phyloP scores from a whole-genome alignment of 2,329 filamentous ascomycete species.

The Botrytis aclada region DNA sequence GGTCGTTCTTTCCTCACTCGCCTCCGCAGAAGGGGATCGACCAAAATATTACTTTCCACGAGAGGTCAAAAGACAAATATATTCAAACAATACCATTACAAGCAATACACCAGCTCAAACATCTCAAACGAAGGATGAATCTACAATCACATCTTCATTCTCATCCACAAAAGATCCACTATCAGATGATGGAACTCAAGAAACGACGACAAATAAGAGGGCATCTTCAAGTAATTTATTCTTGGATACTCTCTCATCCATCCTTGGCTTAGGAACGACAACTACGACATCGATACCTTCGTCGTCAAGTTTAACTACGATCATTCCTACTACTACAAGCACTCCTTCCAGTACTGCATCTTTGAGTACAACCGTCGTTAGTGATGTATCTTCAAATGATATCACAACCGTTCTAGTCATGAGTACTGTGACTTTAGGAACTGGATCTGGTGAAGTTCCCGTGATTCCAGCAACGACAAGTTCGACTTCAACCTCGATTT shows the following conservation, averaged over 20 bases:
- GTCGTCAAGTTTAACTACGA: not conserved
- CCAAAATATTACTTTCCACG: slow-evolving; percentile 58
- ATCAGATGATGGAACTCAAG: slow-evolving; percentile 18
- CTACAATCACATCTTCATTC: slow-evolving; percentile 14
- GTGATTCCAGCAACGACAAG: not conserved
- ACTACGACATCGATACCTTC: not conserved
- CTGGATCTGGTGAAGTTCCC: not conserved
- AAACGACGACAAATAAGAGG: not conserved
- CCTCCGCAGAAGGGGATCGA: slow-evolving; percentile 44
- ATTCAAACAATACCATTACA: slow-evolving; percentile 30
- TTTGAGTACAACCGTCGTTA: not conserved
- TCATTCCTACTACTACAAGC: not conserved
- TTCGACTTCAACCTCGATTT: not conserved
- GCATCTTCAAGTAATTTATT: not conserved
- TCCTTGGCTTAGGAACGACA: not conserved
- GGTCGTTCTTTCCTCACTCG: slow-evolving; percentile 47
- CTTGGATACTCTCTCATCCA: not conserved
- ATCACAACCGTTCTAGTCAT: not conserved
- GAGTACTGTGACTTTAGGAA: not conserved
- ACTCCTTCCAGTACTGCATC: not conserved
- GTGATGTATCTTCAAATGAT: not conserved
- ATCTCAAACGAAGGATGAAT: slow-evolving; percentile 14
- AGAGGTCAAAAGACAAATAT: slow-evolving; percentile 51
- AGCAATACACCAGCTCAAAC: slow-evolving; percentile 22
- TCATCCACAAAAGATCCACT: slow-evolving; percentile 26